Base-by-base conservation (phyloP, 371 early-diverging fungal genomes). In the Zychaea mexicana region DNA sequence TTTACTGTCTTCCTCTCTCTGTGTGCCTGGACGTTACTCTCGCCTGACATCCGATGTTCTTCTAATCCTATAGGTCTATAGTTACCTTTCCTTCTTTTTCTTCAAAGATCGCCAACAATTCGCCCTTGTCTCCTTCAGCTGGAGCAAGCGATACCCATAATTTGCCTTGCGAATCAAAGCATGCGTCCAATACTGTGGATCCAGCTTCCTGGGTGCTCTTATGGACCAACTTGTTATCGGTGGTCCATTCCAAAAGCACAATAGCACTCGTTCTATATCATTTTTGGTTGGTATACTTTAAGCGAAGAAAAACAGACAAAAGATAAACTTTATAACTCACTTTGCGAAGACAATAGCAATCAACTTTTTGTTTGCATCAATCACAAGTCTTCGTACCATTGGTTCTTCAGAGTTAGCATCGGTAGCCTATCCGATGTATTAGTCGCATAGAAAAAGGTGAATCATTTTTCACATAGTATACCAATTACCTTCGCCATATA, bases 341-440 rank as follows among this genome's bases (percentile, higher is more conserved):
- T 77, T 81, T 58, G 78, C 77, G 69, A 81, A 78, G 12, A 70
- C 67, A 47, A 81, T 60, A 28, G 74, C 78, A 15, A 74, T 42
- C 1, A 36, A 42, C 24, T 78, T 57, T 6, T 65, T 61, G 2
- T 59, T 66, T 12, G 7, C 26, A 26, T 73, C 69, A 32, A 78
- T 66, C 17, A 38, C 57, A 9, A 81, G 28, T 3, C 58, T 28
- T 24, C 60, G 65, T 22, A 74, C 66, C 57, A 79, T 77, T n/a
- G 79, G 73, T 28, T 76, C 79, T 46, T 65, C 71, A 19, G 78
- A 74, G 53, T 78, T 76, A 42, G 76, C 74, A 66, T 81, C 75
- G 9, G 73, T 62, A 55, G 74, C 74, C 75, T 71, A 52, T 1
- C 12, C 3, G 17, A 39, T 28, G 10, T 17, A 21, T 39, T 21